Evolutionary conservation across 345 rosid species (phyloP).

Genomic region (Nephelium lappaceum): DNA sequence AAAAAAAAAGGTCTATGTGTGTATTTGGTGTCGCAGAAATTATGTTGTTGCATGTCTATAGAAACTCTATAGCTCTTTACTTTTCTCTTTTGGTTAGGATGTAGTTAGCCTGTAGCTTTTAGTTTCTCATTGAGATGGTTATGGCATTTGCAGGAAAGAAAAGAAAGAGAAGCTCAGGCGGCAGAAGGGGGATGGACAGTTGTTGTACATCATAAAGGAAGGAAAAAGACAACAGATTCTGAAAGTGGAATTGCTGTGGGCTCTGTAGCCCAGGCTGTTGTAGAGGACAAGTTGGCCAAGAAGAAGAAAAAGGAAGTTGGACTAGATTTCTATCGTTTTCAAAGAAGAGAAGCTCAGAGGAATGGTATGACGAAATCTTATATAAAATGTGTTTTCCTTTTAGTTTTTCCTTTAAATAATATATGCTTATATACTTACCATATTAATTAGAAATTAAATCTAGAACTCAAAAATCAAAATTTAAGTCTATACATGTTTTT

Average conservation of each 20-base stretch:
- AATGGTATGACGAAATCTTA: slow-evolving; percentile 55
- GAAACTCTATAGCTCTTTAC: neutral
- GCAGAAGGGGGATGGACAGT: slow-evolving; percentile 99
- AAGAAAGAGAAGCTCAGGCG: slow-evolving; percentile 76
- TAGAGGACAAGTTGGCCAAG: slow-evolving; percentile 61
- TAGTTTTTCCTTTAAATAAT: neutral
- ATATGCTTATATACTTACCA: neutral
- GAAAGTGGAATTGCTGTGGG: slow-evolving; percentile 84
- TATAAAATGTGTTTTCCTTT: neutral
- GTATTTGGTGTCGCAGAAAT: neutral
- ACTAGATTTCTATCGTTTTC: slow-evolving; percentile 86
- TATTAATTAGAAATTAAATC: neutral
- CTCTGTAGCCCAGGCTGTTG: slow-evolving; percentile 71
- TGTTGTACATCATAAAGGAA: slow-evolving; percentile 90
- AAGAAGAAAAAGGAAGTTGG: slow-evolving; percentile 76
- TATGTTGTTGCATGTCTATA: neutral
- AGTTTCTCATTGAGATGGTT: slow-evolving; percentile 18
- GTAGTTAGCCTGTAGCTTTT: neutral
- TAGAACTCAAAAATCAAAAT: neutral
- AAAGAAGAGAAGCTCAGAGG: slow-evolving; percentile 82
- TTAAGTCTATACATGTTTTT: neutral
- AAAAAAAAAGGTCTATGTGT: neutral
- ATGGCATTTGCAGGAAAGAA: slow-evolving; percentile 58
- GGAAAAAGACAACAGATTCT: slow-evolving; percentile 83
- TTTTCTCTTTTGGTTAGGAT: neutral